Base-by-base conservation (phyloP, 192 early-diverging fungal genomes). In the Dispira parvispora region DNA sequence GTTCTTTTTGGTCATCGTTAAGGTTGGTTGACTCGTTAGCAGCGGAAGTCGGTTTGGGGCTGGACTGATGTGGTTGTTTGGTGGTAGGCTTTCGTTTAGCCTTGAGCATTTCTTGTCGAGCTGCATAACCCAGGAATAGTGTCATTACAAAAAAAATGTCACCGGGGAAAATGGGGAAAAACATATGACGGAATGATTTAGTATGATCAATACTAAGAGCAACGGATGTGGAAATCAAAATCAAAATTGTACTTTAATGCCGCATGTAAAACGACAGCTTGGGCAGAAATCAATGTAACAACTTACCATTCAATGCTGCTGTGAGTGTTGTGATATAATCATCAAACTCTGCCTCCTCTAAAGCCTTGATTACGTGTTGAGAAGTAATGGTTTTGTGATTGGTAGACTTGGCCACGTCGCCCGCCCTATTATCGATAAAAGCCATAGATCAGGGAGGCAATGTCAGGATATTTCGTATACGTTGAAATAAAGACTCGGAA, bases 341-440 rank as follows among this genome's bases (percentile, higher is more conserved):
- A 18, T 8, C 49, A 23, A 50, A 50, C 49, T 50, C 49, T 4
- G 49, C 49, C 23, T 50, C 49, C 8, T 50, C 49, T 50, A 50
- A 50, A 23, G 49, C 49, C 49, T 8, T 50, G 23, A 20, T 20
- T 20, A 50, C 49, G 23, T 50, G 49, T 50, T 50, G 49, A 20
- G 23, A 18, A 23, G 49, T 50, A 23, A 50, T 50, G 8, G 49
- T 50, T 50, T 50, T 50, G 23, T 50, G 49, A 50, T 23, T 23
- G 3, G 49, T 50, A 23, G 49, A 50, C 23, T 50, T 50, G n/a
- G 49, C 49, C n/a, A 50, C 49, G 23, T 50, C 49, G 49, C 49
- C 23, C 16, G 49, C 49, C 49, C 49, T 50, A 50, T 38, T 38
- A 38, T 38, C 32, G 32, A 38, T 38, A 6, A 6, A 38, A 38